phyloP scores from a whole-genome alignment of 1,284 basidiomycete species.

The Tausonia pullulans region DNA sequence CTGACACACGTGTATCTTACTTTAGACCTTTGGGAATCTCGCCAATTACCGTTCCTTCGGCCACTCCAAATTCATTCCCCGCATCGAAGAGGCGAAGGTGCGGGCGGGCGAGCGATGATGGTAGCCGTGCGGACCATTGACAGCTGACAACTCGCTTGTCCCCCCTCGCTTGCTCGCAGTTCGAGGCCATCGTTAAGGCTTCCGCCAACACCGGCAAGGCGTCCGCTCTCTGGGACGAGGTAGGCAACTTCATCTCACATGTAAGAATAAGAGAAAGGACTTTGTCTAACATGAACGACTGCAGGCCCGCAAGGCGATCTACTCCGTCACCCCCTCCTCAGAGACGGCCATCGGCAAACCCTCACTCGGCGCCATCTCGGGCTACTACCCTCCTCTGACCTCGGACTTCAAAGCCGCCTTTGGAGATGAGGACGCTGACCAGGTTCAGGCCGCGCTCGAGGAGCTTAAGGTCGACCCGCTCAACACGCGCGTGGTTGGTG shows the following conservation, averaged over 20 bases:
- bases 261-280: too few species aligned
- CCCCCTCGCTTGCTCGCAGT: slow-evolving; percentile 4
- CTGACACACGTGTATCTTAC: too few species aligned
- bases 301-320: slow-evolving; percentile 61
- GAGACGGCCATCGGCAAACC: slow-evolving; percentile 67
- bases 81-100: slow-evolving; percentile 50
- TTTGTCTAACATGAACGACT: neutral
- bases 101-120: too few species aligned
- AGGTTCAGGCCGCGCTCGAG: slow-evolving; percentile 61
- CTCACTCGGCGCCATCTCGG: slow-evolving; percentile 58
- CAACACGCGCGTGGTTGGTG: slow-evolving; percentile 55
- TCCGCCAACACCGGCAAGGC: neutral
- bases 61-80: slow-evolving; percentile 69
- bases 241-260: too few species aligned
- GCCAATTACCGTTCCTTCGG: slow-evolving; percentile 70
- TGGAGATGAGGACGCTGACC: slow-evolving; percentile 59
- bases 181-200: neutral
- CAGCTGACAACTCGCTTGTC: too few species aligned
- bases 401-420: slow-evolving; percentile 32
- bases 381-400: slow-evolving; percentile 62
- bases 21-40: slow-evolving; percentile 29
- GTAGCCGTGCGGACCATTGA: too few species aligned
- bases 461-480: slow-evolving; percentile 56
- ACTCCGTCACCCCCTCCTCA: slow-evolving; percentile 49
- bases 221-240: neutral